Base-by-base conservation (phyloP, 140 eudicot genomes). In the Flaveria floridana region DNA sequence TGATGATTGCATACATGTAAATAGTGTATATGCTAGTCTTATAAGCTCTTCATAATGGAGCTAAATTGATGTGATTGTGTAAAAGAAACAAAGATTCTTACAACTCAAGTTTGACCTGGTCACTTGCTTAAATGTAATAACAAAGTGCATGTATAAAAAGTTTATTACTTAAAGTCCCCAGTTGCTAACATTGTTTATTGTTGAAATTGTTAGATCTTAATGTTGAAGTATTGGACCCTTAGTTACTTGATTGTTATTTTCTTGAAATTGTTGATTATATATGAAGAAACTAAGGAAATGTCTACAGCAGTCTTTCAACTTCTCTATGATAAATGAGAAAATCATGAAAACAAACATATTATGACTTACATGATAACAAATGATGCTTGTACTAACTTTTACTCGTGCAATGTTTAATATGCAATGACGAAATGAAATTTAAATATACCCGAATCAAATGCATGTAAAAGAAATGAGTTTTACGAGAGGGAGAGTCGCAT, bases 1-100 rank as follows among this genome's bases (percentile, higher is more conserved):
- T 61, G 61, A 71, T 48, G 13, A 50, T 71, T 46, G 56, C 57
- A 21, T 63, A 23, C 50, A 21, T 79, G 78, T 79, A 72, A 62
- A 78, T 71, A 50, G 44, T 71, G 77, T 62, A 61, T 44, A 21
- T 57, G 74, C n/a, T 65, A 42, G 44, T 65, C 16, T 65, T 18
- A 14, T 65, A 51, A 52, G 52, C 18, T 34, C 42, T 65, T 23
- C 14, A 34, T 6, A 65, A 34, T 34, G 48, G 48, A 65, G 48
- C 25, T 16, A 30, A 65, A n/a, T n/a, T 62, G 68, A 28, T 5
- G 20, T 62, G 8, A 18, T 16, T 55, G 14, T 48, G 55, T 48
- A 13, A 13, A 48, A 12, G 55, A 48, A 48, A 48, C 55, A 21
- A 6, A 57, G 65, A 61, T 61, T 26, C 41, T 25, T 61, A 61